Base-by-base conservation (phyloP, 441 rosid genomes). In the Pelargonium cotyledonis region DNA sequence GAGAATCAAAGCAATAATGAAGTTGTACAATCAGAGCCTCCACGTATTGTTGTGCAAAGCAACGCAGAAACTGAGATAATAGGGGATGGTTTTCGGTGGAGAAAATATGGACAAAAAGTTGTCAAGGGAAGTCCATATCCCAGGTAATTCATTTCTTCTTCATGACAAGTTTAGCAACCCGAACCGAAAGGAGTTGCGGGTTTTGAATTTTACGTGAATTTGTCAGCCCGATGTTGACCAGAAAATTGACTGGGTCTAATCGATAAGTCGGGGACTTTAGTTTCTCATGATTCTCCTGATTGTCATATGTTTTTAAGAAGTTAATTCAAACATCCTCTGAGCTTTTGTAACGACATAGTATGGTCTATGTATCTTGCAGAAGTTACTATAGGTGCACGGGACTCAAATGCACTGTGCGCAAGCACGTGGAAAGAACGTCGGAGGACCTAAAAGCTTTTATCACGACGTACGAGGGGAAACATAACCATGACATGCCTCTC, bases 91-190 rank as follows among this genome's bases (percentile, higher is more conserved):
- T 92, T 87, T 35, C 85, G 92, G 73, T 89, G 97, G 98, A 92
- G 98, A 78, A 92, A 92, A 70, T 92, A 93, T 75, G 97, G 98
- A 66, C 98, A 93, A 82, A 93, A 93, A 80, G 92, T 89, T 8
- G 98, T 93, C 57, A 93, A 90, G 67, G 97, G 97, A 12, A 93
- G 91, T 72, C 97, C 96, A 10, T 89, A 90, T 82, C 97, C 97
- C 55, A 85, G 94, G 98, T 92, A 40, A 5, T 35, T 35, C 0
- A 3, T 35, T 35, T 29, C 35, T 29, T 29, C 35, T 29, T 29
- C 35, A 29, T 29, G 0, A 2, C 35, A 4, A 4, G 35, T 29
- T 29, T 29, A 4, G 35, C 2, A 4, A 29, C 4, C 4, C 4
- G 35, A 29, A 4, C 6, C 6, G 38, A 35, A 35, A 35, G 6